Percentiles rank a stretch among this genome's conserved stretches.
These are phyloP conservation scores for Spathaspora sp. DNA, from an alignment of 1,139 yeast genomes.

Conservation along the genomic window DNA sequence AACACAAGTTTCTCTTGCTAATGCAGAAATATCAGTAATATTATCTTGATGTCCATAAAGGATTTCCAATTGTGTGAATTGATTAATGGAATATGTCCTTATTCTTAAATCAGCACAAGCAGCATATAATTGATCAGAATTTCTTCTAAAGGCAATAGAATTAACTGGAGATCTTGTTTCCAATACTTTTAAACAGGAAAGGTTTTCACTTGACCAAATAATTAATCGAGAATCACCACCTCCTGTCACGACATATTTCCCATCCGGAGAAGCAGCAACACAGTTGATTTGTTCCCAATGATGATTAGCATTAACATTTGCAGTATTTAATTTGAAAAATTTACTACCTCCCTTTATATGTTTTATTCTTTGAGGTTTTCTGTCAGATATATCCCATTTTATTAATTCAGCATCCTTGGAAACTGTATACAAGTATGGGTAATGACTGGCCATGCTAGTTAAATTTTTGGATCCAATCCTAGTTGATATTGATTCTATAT, in stretches of 20 bases:
- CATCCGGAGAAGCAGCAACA: constrained; percentile 85
- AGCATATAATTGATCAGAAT: constrained; percentile 82
- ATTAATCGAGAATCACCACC: constrained; percentile 79
- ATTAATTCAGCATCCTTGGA: constrained; percentile 80
- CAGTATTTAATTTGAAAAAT: constrained; percentile 31
- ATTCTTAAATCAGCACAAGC: constrained; percentile 92
- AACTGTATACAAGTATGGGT: constrained; percentile 72
- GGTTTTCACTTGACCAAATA: constrained; percentile 81
- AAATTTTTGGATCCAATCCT: constrained; percentile 61
- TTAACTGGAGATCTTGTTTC: constrained; percentile 76
- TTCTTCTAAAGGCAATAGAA: constrained; percentile 74
- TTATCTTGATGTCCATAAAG: constrained; percentile 94
- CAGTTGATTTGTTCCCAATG: constrained; percentile 76
- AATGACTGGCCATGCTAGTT: constrained; percentile 51
- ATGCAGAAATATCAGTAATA: constrained; percentile 76
- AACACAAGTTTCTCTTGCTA: constrained; percentile 86
- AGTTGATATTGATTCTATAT: constrained; percentile 31
- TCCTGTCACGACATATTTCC: constrained; percentile 86
- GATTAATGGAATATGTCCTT: constrained; percentile 82
- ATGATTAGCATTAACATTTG: constrained; percentile 50
- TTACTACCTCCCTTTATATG: constrained; percentile 64
- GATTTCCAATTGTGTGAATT: constrained; percentile 84
- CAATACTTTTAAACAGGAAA: constrained; percentile 72
- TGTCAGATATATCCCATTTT: constrained; percentile 61
- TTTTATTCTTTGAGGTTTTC: constrained; percentile 62